Conservation (phyloP, 192 early-diverging fungal genomes). For the Allomyces javanicus region DNA sequence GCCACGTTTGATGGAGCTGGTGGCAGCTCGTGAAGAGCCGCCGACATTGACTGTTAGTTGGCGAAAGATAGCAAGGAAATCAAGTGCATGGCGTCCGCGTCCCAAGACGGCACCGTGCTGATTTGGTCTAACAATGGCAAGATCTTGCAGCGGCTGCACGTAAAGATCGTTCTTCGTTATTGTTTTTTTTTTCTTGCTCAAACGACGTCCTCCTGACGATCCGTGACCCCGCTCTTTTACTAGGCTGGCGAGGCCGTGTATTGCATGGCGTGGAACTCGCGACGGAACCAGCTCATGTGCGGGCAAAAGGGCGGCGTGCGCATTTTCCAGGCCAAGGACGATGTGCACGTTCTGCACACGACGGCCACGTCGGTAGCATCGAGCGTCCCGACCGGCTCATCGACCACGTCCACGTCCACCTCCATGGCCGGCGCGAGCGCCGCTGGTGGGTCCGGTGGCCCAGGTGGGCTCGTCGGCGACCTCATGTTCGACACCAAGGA, state of each 20-base stretch:
- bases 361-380: too few relatives aligned
- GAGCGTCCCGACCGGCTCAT: too few relatives aligned
- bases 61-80: constrained; percentile 25
- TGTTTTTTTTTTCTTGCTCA: too few relatives aligned
- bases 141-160: constrained; percentile 29
- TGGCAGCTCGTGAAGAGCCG: too few relatives aligned
- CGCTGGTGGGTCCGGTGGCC: too few relatives aligned
- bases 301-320: constrained; percentile 31
- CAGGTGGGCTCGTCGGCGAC: not conserved
- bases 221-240: too few relatives aligned
- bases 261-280: constrained; percentile 31
- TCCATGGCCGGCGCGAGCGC: too few relatives aligned
- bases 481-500: constrained; percentile 16
- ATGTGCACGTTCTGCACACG: too few relatives aligned
- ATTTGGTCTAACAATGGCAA: constrained; percentile 31
- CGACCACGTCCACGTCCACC: too few relatives aligned
- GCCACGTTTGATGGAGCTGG: not conserved
- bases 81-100: constrained; percentile 29
- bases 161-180: not conserved
- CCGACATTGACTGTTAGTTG: not conserved
- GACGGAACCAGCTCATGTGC: constrained; percentile 33
- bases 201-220: too few relatives aligned
- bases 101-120: constrained; percentile 31
- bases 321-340: constrained; percentile 22
- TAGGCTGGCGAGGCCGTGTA: constrained; percentile 34